Base-by-base conservation (phyloP, 1,284 basidiomycete genomes). In the Naganishia liquefaciens region DNA sequence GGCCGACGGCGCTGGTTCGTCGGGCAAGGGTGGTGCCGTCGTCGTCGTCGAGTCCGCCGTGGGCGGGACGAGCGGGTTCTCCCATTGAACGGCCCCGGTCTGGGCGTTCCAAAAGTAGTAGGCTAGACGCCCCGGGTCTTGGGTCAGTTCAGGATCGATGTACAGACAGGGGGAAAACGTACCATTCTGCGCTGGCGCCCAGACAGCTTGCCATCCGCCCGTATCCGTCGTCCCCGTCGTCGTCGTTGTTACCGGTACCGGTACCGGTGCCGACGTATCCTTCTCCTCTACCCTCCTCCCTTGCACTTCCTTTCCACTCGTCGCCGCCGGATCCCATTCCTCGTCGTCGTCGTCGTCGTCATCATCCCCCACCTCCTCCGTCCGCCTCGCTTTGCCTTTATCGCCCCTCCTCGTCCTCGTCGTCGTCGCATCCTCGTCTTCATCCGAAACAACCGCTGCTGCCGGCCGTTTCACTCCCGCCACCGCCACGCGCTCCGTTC, bases 41-140 rank as follows among this genome's bases (percentile, higher is more conserved):
- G 58, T 33, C 11, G 66, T n/a, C n/a, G n/a, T n/a, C n/a, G n/a
- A n/a, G n/a, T n/a, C 37, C 0, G 68, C 15, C 5, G 76, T 68
- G 5, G 71, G 17, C 3, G 75, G 70, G 7, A 69, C 73, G 21
- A 94, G 82, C 7, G 91, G 91, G 74, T 94, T 94, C 44, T 82
- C 82, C 92, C 92, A 94, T 25, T 92, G 93, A 40, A 91, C 93
- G 79, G 92, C 86, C 66, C 87, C 82, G 0, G 90, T 91, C 64
- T 80, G 77, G 15, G 85, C 70, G 79, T 93, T 93, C 84, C 85
- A 90, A 80, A 93, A 93, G 79, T 93, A 94, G 81, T 92, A 93
- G 19, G 89, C 85, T 79, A 43, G 43, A n/a, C 9, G 30, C 2
- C 13, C 33, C 33, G 7, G n/a, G n/a, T n/a, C n/a, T n/a, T 5